These are phyloP conservation scores for Leccinum ochraceum DNA, from an alignment of 768 basidiomycete species.

Conservation along the genomic window DNA sequence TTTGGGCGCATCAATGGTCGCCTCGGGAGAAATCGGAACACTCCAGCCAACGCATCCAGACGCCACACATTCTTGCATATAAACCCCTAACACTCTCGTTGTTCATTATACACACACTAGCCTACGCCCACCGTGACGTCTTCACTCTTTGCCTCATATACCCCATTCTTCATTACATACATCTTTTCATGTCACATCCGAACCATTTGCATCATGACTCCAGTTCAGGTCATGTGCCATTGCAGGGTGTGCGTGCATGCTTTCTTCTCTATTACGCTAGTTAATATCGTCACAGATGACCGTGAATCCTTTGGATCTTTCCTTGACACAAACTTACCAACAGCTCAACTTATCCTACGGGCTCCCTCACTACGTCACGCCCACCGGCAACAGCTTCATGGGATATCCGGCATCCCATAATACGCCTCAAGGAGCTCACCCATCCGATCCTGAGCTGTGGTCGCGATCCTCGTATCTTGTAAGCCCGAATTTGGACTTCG, in stretches of 20 bases:
- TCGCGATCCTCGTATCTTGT: slow-evolving; percentile 4
- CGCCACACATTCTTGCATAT: not conserved
- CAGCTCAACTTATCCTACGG: not conserved
- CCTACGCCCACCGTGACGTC: not conserved
- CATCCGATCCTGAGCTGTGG: not conserved
- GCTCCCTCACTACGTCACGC: too few relatives aligned
- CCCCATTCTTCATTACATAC: not conserved
- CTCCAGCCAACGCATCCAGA: not conserved
- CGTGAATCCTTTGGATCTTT: slow-evolving; percentile 2
- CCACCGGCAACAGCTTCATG: not conserved
- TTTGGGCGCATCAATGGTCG: not conserved
- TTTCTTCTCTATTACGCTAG: not conserved
- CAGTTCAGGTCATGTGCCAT: not conserved
- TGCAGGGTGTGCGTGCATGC: slow-evolving; percentile 10
- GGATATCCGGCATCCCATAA: not conserved
- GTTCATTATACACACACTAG: not conserved
- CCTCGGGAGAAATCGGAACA: not conserved
- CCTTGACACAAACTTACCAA: not conserved
- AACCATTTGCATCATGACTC: not conserved
- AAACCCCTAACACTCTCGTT: not conserved
- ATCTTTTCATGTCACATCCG: slow-evolving; percentile 7
- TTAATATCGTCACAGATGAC: slow-evolving; percentile 2
- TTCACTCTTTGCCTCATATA: not conserved
- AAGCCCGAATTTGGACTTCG: not conserved
- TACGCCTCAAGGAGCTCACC: not conserved